Evolutionary conservation across 2,329 filamentous ascomycete genomes (phyloP).

Genomic region (Nakataea oryzae): DNA sequence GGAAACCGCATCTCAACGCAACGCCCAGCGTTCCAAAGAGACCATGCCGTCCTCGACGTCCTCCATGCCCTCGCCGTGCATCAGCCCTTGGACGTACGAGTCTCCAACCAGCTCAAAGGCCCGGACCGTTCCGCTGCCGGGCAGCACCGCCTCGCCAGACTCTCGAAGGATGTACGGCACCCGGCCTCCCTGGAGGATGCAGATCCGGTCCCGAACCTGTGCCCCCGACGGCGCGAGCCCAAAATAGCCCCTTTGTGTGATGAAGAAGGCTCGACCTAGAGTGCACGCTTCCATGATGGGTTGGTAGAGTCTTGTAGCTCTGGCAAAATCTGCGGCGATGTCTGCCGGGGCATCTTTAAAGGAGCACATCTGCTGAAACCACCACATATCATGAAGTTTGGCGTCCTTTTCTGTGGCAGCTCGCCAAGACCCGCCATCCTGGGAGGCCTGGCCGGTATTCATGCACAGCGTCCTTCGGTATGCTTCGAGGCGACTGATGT

Average conservation of each 20-base stretch:
- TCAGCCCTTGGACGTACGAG: not conserved
- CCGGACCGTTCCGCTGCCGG: not conserved
- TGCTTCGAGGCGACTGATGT: not conserved
- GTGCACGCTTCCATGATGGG: too few species aligned
- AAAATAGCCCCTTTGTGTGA: not conserved
- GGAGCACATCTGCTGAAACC: not conserved
- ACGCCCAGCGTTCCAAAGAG: not conserved
- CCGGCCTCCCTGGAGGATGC: too few species aligned
- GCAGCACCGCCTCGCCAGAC: not conserved
- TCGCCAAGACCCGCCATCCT: too few species aligned
- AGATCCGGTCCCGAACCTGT: not conserved
- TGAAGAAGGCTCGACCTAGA: not conserved
- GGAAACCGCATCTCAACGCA: too few species aligned
- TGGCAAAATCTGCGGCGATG: too few species aligned
- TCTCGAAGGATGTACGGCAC: not conserved
- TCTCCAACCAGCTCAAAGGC: not conserved
- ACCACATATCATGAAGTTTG: not conserved
- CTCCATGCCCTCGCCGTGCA: not conserved
- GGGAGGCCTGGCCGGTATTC: too few species aligned
- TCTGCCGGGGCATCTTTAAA: not conserved
- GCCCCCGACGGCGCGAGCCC: not conserved
- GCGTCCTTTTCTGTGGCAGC: too few species aligned
- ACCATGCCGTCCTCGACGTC: not conserved
- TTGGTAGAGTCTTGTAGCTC: too few species aligned
- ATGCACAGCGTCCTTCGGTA: not conserved